These are phyloP conservation scores for Aspergillus sp. DNA, from an alignment of 2,329 filamentous ascomycete species.

Conservation along the genomic window DNA sequence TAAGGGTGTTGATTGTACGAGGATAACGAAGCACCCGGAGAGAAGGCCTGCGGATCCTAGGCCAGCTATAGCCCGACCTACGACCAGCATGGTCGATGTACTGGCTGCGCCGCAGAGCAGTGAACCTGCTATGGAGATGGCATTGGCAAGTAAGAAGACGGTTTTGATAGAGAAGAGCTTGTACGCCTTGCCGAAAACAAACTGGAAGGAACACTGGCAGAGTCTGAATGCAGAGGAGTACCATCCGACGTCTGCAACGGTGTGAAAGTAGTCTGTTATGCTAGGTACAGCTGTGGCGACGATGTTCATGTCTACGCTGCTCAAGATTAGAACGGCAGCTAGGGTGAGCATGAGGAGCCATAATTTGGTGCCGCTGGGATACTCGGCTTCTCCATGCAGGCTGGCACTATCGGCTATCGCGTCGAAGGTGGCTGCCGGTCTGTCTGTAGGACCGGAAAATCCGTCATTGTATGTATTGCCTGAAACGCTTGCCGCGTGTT, in stretches of 20 bases:
- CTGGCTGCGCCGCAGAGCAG: constrained; percentile 23
- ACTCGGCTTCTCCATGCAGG: background rate
- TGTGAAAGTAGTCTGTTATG: constrained; percentile 32
- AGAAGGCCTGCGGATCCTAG: constrained; percentile 23
- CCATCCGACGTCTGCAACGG: constrained; percentile 32
- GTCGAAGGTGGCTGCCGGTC: background rate
- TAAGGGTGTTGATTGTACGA: constrained; percentile 25
- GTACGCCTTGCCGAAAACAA: constrained; percentile 31
- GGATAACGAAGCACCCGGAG: constrained; percentile 22
- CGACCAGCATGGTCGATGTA: constrained; percentile 26
- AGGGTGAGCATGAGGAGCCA: constrained; percentile 26
- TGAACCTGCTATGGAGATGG: constrained; percentile 23
- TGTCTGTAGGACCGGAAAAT: background rate
- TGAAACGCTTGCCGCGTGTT: background rate
- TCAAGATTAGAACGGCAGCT: constrained; percentile 29
- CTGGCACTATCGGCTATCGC: background rate
- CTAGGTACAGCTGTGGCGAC: constrained; percentile 36
- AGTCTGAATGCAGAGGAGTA: constrained; percentile 30
- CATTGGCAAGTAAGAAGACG: constrained; percentile 24
- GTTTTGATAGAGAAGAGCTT: constrained; percentile 34
- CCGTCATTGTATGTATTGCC: background rate
- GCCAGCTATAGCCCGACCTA: constrained; percentile 35
- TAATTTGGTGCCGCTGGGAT: constrained; percentile 19
- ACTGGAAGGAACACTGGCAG: constrained; percentile 25
- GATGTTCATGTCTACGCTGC: constrained; percentile 35